Conservation (phyloP, 2,329 filamentous ascomycete species). For the Cercospora sojina region DNA sequence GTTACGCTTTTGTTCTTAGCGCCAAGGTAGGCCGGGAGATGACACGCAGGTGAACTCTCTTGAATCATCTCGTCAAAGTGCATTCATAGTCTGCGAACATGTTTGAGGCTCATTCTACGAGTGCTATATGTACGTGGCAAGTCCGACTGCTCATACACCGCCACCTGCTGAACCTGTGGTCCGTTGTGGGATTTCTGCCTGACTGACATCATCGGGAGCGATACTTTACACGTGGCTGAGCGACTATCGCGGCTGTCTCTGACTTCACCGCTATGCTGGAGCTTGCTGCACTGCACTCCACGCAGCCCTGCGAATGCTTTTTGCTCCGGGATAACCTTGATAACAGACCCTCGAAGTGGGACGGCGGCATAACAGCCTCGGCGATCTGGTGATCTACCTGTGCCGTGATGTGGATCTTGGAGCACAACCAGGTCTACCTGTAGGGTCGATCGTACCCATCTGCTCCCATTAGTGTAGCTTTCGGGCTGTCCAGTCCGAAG, state of each 20-base stretch:
- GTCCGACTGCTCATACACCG: background rate
- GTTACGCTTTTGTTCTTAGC: background rate
- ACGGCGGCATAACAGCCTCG: background rate
- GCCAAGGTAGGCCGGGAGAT: constrained; percentile 7
- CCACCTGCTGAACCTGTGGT: background rate
- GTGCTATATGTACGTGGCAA: constrained; percentile 1
- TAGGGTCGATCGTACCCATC: constrained; percentile 8
- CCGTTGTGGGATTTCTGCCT: background rate
- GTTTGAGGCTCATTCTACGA: background rate
- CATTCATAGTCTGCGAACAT: background rate
- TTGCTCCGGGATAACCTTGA: background rate
- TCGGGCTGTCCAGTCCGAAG: constrained; percentile 21
- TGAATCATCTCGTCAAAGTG: constrained; percentile 12
- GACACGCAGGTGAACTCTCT: background rate
- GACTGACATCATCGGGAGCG: constrained; percentile 8
- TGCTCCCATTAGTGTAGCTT: constrained; percentile 18
- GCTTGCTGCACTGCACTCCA: background rate
- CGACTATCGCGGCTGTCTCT: constrained; percentile 12
- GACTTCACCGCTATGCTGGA: constrained; percentile 8
- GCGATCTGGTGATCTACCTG: background rate
- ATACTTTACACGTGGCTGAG: constrained; percentile 6
- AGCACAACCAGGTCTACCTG: background rate
- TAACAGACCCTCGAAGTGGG: background rate
- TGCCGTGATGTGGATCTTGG: background rate
- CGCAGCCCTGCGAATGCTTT: background rate